These are phyloP conservation scores for Naganishia vaughanmartiniae DNA, from an alignment of 768 basidiomycete genomes.

Conservation along the genomic window DNA sequence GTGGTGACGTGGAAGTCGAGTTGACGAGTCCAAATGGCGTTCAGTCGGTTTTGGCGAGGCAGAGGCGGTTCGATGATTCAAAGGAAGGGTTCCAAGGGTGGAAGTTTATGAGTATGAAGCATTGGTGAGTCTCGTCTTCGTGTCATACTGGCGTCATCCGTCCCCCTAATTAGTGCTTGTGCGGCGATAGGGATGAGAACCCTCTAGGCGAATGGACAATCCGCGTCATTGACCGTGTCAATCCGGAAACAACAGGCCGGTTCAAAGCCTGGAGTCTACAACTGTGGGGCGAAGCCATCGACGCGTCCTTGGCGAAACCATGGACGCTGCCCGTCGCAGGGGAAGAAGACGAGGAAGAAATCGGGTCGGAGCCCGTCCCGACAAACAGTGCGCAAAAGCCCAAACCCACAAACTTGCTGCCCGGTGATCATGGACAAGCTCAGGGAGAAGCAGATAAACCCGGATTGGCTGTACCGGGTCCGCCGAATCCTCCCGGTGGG, in stretches of 20 bases:
- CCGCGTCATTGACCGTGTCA: slow-evolving; percentile 73
- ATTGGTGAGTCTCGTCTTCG: slow-evolving; percentile 67
- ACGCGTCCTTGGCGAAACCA: slow-evolving; percentile 64
- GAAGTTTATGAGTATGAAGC: slow-evolving; percentile 98
- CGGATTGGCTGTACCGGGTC: slow-evolving; percentile 42
- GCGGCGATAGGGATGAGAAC: slow-evolving; percentile 74
- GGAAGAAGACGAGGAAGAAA: slow-evolving; percentile 51
- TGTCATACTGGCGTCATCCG: slow-evolving; percentile 24
- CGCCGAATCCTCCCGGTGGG: slow-evolving; percentile 26
- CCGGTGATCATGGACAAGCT: slow-evolving; percentile 76
- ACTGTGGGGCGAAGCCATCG: slow-evolving; percentile 83
- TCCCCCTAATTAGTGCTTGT: neutral
- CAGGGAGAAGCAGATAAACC: slow-evolving; percentile 78
- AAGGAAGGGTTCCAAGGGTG: slow-evolving; percentile 79
- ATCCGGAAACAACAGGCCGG: slow-evolving; percentile 59
- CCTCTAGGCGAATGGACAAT: slow-evolving; percentile 88
- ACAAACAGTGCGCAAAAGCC: slow-evolving; percentile 63
- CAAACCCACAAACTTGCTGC: slow-evolving; percentile 84
- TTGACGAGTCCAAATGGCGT: slow-evolving; percentile 79
- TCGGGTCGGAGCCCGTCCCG: slow-evolving; percentile 42
- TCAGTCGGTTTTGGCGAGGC: slow-evolving; percentile 75
- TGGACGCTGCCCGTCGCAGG: slow-evolving; percentile 55
- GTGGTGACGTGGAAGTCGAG: slow-evolving; percentile 93
- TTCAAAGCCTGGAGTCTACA: slow-evolving; percentile 91
- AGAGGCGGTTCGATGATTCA: slow-evolving; percentile 65